These are phyloP conservation scores for Penicillium paxilli DNA, from an alignment of 495 filamentous ascomycete genomes.

Conservation along the genomic window DNA sequence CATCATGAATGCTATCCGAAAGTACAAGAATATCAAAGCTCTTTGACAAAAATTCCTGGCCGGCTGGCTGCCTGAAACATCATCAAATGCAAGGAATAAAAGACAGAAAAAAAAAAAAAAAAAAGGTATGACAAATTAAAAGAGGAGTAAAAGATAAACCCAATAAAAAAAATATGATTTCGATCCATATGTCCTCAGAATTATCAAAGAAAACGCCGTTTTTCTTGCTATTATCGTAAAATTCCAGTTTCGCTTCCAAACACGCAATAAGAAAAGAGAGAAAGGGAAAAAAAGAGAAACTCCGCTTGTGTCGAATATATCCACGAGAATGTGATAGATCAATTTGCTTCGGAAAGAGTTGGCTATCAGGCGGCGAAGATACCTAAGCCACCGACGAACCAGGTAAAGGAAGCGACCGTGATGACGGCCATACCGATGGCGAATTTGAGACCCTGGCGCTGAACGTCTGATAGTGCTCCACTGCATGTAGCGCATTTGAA, in stretches of 20 bases:
- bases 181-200: conserved; percentile 8
- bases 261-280: too few species aligned
- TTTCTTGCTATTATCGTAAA: conserved; percentile 32
- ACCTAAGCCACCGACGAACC: conserved; percentile 76
- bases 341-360: neutral
- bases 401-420: conserved; percentile 82
- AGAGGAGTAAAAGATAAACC: conserved; percentile 5
- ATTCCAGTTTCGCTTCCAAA: conserved; percentile 19
- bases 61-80: neutral
- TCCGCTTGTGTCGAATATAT: conserved; percentile 22
- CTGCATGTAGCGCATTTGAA: conserved; percentile 71
- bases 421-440: conserved; percentile 71
- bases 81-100: neutral
- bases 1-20: conserved; percentile 5
- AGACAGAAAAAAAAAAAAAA: neutral
- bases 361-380: conserved; percentile 43
- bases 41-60: neutral
- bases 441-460: conserved; percentile 68
- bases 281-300: conserved; percentile 17
- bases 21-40: conserved; percentile 2
- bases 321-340: conserved; percentile 20
- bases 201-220: conserved; percentile 24
- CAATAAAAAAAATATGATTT: conserved; percentile 4
- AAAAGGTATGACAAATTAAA: neutral
- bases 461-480: conserved; percentile 62